Evolutionary conservation across 495 filamentous ascomycete species (phyloP), one percentile per base, ranked within the genome.

Genomic region (Tetracladium setigerum): DNA sequence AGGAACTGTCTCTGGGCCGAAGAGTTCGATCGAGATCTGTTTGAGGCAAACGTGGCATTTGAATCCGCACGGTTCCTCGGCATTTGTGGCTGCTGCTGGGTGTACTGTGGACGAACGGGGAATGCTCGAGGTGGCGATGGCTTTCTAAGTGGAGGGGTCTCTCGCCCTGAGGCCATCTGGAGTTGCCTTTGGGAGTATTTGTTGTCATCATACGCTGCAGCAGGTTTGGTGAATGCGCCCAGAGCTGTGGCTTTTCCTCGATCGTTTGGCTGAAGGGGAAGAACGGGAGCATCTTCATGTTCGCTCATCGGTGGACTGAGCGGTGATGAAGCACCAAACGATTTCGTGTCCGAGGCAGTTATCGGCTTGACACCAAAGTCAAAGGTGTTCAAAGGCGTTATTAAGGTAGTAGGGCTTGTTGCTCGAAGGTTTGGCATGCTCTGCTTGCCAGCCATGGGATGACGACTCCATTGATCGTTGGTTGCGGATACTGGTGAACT

Each of bases 191-290:
- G 82, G 8, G 83, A 77, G 48, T 90, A 95, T 54, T 86, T 85
- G 32, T 84, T 78, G 55, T 95, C 89, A 54, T 92, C 85, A 44
- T 89, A 95, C 8, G 76, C 70, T 34, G 82, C 76, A 16, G 62
- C 67, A 2, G 89, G 86, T 53, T 88, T 88, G 45, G 89, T 83
- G 67, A 95, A 95, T 1, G 87, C 72, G 13, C 87, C 87, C 63
- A 88, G 73, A 4, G 87, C 87, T 0, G 89, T 94, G 11, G 89
- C 87, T 63, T 94, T 94, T 15, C 87, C 88, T 34, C 77, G 67
- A 53, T 95, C 89, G 50, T 82, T 82, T 0, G 87, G 83, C 49
- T 86, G 79, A 9, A 91, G 71, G 12, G 85, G 67, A 12, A 83
- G 63, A 0, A 77, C 62, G 0, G 68, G 54, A 10, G 69, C 67